These are phyloP conservation scores for Fragaria vesca DNA, from an alignment of 306 rosid species.

Conservation along the genomic window DNA sequence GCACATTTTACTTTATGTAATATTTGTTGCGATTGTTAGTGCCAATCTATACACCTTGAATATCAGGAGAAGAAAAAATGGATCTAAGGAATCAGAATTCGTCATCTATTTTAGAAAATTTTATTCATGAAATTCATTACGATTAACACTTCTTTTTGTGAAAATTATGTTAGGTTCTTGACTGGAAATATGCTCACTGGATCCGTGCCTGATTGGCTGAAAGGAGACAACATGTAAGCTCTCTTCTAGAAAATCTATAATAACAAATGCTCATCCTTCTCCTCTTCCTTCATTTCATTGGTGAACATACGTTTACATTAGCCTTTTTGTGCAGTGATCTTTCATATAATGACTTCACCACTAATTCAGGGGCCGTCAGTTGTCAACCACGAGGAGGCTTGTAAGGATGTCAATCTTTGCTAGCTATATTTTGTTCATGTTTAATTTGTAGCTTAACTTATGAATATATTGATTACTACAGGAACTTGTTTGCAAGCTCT, in stretches of 20 bases:
- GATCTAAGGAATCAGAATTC: not conserved
- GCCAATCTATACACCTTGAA: not conserved
- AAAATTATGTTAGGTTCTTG: slow-evolving; percentile 44
- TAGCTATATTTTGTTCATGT: not conserved
- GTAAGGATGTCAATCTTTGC: slow-evolving; percentile 40
- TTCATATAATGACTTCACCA: slow-evolving; percentile 52
- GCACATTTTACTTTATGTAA: not conserved
- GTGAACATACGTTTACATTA: slow-evolving; percentile 2
- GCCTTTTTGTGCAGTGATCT: slow-evolving; percentile 42
- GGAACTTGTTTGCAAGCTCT: slow-evolving; percentile 62
- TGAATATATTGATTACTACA: slow-evolving; percentile 23
- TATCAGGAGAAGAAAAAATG: not conserved
- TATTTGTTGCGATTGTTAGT: not conserved
- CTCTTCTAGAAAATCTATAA: slow-evolving; percentile 9
- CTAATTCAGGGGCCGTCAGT: slow-evolving; percentile 23
- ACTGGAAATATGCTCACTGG: slow-evolving; percentile 59
- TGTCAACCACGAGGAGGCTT: slow-evolving; percentile 38
- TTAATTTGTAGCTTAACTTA: not conserved
- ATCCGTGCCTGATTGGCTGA: slow-evolving; percentile 39
- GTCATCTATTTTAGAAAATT: not conserved
- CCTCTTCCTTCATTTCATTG: not conserved
- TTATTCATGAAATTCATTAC: not conserved
- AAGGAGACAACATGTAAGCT: slow-evolving; percentile 41
- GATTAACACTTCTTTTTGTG: not conserved
- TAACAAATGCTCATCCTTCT: not conserved